These are phyloP conservation scores for Simplicillium sp. DNA, from an alignment of 2,329 filamentous ascomycete genomes.

Conservation along the genomic window DNA sequence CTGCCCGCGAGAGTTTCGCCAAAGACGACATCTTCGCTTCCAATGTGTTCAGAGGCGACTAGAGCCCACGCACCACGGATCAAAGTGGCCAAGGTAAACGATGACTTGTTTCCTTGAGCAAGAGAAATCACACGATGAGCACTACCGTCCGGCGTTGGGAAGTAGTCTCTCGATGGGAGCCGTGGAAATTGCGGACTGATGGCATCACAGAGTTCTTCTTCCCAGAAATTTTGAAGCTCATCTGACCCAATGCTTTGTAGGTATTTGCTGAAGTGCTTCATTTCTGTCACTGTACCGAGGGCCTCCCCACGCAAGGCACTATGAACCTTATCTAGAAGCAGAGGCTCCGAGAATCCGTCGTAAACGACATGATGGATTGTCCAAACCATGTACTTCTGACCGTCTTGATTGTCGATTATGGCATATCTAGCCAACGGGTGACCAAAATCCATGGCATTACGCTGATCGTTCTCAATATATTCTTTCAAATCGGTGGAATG, in stretches of 20 bases:
- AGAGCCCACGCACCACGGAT: constrained; percentile 33
- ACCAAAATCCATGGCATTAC: background rate
- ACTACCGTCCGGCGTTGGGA: background rate
- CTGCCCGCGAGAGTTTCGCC: constrained; percentile 41
- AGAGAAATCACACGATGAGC: background rate
- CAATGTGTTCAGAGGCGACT: constrained; percentile 29
- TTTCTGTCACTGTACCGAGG: background rate
- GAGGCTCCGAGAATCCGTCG: constrained; percentile 36
- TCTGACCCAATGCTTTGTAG: background rate
- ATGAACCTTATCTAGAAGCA: background rate
- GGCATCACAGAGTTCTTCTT: constrained; percentile 19
- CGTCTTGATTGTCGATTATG: background rate
- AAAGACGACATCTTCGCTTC: constrained; percentile 36
- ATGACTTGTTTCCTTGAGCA: background rate
- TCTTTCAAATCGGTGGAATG: background rate
- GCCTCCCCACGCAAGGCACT: background rate
- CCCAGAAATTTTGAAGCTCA: constrained; percentile 1
- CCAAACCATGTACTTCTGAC: background rate
- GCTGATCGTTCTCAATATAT: background rate
- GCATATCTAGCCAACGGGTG: background rate
- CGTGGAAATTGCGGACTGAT: background rate
- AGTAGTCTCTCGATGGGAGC: background rate
- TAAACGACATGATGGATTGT: constrained; percentile 30
- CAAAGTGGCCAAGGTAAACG: constrained; percentile 16
- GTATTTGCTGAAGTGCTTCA: background rate